Percentiles rank a stretch among this genome's conserved stretches.
phyloP scores from a whole-genome alignment of 345 rosid species.

The Carallia pectinifolia region DNA sequence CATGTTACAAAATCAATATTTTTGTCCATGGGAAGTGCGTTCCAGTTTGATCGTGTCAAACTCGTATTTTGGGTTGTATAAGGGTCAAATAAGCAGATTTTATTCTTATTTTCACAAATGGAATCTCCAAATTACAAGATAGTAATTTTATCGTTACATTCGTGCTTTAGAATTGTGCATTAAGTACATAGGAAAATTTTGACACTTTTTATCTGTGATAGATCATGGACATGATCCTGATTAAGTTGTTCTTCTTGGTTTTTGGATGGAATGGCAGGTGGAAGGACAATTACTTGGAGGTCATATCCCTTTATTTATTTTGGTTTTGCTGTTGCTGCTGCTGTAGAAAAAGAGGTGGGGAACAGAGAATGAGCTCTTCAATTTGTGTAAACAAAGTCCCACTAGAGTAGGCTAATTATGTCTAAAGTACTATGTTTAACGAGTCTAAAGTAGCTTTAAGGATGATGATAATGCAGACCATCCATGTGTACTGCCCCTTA shows the following conservation, averaged over 20 bases:
- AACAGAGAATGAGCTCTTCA: not conserved
- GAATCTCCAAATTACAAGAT: too few relatives aligned
- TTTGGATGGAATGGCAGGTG: constrained; percentile 38
- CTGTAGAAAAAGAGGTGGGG: not conserved
- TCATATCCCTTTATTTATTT: constrained; percentile 27
- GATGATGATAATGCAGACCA: constrained; percentile 11
- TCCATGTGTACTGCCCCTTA: not conserved
- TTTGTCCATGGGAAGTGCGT: too few relatives aligned
- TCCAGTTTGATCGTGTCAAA: too few relatives aligned
- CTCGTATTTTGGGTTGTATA: too few relatives aligned
- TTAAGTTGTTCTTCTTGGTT: constrained; percentile 3
- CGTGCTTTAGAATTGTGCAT: too few relatives aligned
- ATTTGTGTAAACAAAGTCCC: constrained; percentile 11
- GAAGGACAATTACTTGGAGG: constrained; percentile 34
- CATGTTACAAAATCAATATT: too few relatives aligned
- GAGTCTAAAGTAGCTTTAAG: constrained; percentile 38
- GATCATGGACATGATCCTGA: too few relatives aligned
- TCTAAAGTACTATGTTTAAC: constrained; percentile 2
- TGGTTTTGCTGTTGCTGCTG: constrained; percentile 21
- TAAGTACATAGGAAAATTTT: too few relatives aligned
- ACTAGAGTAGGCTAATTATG: constrained; percentile 8
- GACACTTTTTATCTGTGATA: too few relatives aligned
- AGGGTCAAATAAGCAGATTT: too few relatives aligned
- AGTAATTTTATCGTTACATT: too few relatives aligned
- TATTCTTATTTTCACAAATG: too few relatives aligned